Conservation (phyloP, 192 early-diverging fungal species). For the Gaertneriomyces sp. region DNA sequence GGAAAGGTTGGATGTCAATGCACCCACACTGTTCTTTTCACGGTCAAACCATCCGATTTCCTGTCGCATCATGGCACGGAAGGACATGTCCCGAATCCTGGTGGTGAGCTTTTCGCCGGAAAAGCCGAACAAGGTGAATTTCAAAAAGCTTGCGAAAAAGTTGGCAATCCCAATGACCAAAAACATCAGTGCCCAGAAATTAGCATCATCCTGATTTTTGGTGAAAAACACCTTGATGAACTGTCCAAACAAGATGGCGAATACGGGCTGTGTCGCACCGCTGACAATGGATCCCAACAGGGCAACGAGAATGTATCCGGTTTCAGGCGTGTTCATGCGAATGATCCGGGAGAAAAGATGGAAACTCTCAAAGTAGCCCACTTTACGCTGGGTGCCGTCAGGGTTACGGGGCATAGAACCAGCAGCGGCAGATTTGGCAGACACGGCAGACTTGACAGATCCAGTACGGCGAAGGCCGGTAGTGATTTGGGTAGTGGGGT, state of each 20-base stretch:
- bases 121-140: slow-evolving; percentile 58
- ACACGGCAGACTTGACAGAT: slow-evolving; percentile 14
- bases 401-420: not conserved
- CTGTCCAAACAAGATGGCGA: slow-evolving; percentile 57
- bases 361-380: slow-evolving; percentile 3
- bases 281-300: slow-evolving; percentile 57
- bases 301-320: slow-evolving; percentile 50
- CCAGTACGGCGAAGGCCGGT: slow-evolving; percentile 6
- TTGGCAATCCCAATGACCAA: slow-evolving; percentile 58
- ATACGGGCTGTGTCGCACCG: slow-evolving; percentile 75
- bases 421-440: not conserved
- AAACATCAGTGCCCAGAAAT: slow-evolving; percentile 59
- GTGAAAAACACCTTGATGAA: slow-evolving; percentile 34
- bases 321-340: slow-evolving; percentile 41
- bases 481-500: slow-evolving; percentile 16
- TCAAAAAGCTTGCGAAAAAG: slow-evolving; percentile 51
- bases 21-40: slow-evolving; percentile 51
- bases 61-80: slow-evolving; percentile 75
- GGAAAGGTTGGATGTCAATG: slow-evolving; percentile 76
- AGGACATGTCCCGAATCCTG: slow-evolving; percentile 57
- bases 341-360: slow-evolving; percentile 31
- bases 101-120: slow-evolving; percentile 70
- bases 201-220: slow-evolving; percentile 29
- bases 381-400: not conserved
- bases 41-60: slow-evolving; percentile 85